These are phyloP conservation scores for Pneumocystis oryctolagi DNA, from an alignment of 1,139 yeast species.

Conservation along the genomic window DNA sequence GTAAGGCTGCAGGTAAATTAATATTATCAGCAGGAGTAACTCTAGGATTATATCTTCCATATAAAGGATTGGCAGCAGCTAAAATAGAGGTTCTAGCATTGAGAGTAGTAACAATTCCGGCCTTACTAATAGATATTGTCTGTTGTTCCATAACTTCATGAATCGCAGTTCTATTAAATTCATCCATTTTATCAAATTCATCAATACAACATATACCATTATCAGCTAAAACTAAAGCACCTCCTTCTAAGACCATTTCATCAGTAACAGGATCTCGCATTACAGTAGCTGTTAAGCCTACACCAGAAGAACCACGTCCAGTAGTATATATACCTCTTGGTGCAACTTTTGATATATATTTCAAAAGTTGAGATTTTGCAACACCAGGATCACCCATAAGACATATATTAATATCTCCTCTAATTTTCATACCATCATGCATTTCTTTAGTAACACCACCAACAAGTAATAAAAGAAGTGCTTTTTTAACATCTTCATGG, in stretches of 20 bases:
- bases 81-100: conserved; percentile 91
- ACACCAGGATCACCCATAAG: conserved; percentile 99
- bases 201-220: conserved; percentile 98
- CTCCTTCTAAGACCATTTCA: conserved; percentile 97
- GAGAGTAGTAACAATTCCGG: conserved; percentile 91
- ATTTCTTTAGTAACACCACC: conserved; percentile 93
- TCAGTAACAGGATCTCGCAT: conserved; percentile 98
- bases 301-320: conserved; percentile 98
- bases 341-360: conserved; percentile 81
- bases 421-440: conserved; percentile 91
- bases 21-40: conserved; percentile 89
- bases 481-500: conserved; percentile 84
- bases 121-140: conserved; percentile 92
- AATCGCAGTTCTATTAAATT: conserved; percentile 88
- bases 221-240: conserved; percentile 93
- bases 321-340: conserved; percentile 97
- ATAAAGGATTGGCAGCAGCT: conserved; percentile 96
- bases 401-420: conserved; percentile 95
- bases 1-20: conserved; percentile 88
- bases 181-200: conserved; percentile 99
- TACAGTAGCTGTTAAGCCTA: conserved; percentile 97
- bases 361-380: conserved; percentile 90
- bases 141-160: conserved; percentile 99
- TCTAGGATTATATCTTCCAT: conserved; percentile 84
- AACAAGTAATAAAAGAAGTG: conserved; percentile 63